Base-by-base conservation (phyloP, 108 stramenopile species). In the Nitzschia palea region DNA sequence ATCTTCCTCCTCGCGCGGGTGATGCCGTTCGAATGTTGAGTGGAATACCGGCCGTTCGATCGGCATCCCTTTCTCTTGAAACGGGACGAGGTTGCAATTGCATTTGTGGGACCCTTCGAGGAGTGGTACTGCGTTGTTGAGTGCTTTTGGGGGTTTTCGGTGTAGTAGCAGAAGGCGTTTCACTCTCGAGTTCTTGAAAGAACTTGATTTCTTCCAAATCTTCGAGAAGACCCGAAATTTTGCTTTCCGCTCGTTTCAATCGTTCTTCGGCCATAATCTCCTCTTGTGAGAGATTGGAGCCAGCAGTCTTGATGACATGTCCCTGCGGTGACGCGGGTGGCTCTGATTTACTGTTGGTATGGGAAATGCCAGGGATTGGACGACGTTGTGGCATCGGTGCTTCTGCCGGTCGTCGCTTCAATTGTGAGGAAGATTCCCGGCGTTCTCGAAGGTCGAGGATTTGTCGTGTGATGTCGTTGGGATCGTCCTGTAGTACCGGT, bases 171-270 rank as follows among this genome's bases (percentile, higher is more conserved):
- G 62, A 43, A n/a, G 67, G 58, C 3, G 29, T 45, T 44, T 74
- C 68, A 23, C 54, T 45, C 18, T 79, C 82, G 35, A 83, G 62
- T 51, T 83, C 82, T 63, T 83, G 71, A 54, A 83, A 79, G 55
- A 83, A 83, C 15, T 67, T 61, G 25, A 83, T 48, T 35, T 83
- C 82, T 27, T 83, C 82, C 45, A 83, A 34, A 42, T 83, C 82
- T 33, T 79, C 54, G 31, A 76, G 35, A 22, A 83, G 48, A 3
- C 71, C 71, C 4, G 69, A 44, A 25, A 83, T 79, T 62, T 78
- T 78, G 34, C 18, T 68, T 61, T 81, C 80, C n/a, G 75, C 75
- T 55, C 61, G 43, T 43, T 52, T 27, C 26, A 81, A 37, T 1
- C 75, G 62, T 34, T 70, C 62, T 37, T 62, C 53, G 8, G 68